These are phyloP conservation scores for Claviceps pazoutovae DNA, from an alignment of 2,329 filamentous ascomycete species.

Conservation along the genomic window DNA sequence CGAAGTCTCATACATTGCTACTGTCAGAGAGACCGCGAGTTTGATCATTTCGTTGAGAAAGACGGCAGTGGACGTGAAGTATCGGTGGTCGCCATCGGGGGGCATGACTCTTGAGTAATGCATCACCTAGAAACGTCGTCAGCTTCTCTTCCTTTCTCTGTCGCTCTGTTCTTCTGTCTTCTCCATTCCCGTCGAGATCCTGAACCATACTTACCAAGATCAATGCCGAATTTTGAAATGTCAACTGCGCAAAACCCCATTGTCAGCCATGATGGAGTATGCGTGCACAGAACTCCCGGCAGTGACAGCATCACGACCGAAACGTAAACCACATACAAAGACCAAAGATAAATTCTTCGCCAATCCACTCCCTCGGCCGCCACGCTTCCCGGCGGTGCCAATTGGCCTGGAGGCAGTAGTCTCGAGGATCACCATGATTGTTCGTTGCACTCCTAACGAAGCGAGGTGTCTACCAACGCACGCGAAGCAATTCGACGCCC, in stretches of 20 bases:
- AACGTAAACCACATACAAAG: constrained; percentile 5
- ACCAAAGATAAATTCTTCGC: constrained; percentile 13
- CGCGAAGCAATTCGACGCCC: not conserved
- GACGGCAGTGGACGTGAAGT: constrained; percentile 86
- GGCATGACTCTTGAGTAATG: constrained; percentile 95
- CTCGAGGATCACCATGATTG: constrained; percentile 11
- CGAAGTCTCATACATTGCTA: constrained; percentile 80
- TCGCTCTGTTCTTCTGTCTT: not conserved
- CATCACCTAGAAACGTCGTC: constrained; percentile 47
- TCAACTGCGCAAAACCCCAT: constrained; percentile 39
- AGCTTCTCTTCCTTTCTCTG: not conserved
- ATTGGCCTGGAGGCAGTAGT: constrained; percentile 6
- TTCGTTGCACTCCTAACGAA: not conserved
- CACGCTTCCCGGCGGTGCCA: constrained; percentile 1
- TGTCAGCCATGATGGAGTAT: constrained; percentile 5
- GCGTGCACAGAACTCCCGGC: not conserved
- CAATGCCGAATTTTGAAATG: constrained; percentile 59
- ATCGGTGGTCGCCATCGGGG: constrained; percentile 67
- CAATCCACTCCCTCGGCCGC: constrained; percentile 5
- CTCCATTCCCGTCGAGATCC: too few relatives aligned
- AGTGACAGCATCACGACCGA: not conserved
- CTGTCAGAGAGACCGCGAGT: constrained; percentile 69
- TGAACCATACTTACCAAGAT: constrained; percentile 43
- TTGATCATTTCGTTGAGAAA: constrained; percentile 90
- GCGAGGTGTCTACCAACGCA: not conserved